These are phyloP conservation scores for Madurella mycetomatis DNA, from an alignment of 2,329 filamentous ascomycete genomes.

Conservation along the genomic window DNA sequence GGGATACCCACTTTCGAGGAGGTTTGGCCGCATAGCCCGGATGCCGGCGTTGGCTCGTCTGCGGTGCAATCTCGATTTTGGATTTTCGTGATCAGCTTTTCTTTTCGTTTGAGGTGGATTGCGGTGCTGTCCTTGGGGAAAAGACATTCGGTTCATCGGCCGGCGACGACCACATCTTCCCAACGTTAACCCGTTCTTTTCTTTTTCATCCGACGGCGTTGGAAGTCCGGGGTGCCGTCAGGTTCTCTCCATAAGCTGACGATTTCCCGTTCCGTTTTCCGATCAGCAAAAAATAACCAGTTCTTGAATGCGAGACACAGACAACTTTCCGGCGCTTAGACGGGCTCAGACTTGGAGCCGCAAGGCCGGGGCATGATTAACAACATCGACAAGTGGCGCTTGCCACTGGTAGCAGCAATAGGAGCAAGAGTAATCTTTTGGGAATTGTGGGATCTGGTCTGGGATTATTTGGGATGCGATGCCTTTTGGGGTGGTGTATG, in stretches of 20 bases:
- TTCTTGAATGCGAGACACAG: background rate
- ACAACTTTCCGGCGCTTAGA: constrained; percentile 1
- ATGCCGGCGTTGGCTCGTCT: constrained; percentile 3
- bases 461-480: background rate
- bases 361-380: constrained; percentile 16
- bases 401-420: constrained; percentile 9
- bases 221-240: constrained; percentile 15
- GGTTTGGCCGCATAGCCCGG: constrained; percentile 5
- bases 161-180: constrained; percentile 25
- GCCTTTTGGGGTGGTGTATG: background rate
- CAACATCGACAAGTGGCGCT: constrained; percentile 12
- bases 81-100: background rate
- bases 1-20: constrained; percentile 3
- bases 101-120: constrained; percentile 8
- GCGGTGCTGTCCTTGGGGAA: constrained; percentile 10
- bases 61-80: background rate
- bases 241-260: background rate
- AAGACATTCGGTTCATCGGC: constrained; percentile 24
- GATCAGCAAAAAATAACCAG: constrained; percentile 5
- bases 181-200: constrained; percentile 1
- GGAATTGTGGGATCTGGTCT: background rate
- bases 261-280: background rate
- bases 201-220: background rate
- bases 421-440: constrained; percentile 4
- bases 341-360: constrained; percentile 17